A percentile compares a stretch with the other conserved stretches of the same genome.
These are phyloP conservation scores for Tolypocladium ophioglossoides DNA, from an alignment of 2,329 filamentous ascomycete genomes.

Conservation along the genomic window DNA sequence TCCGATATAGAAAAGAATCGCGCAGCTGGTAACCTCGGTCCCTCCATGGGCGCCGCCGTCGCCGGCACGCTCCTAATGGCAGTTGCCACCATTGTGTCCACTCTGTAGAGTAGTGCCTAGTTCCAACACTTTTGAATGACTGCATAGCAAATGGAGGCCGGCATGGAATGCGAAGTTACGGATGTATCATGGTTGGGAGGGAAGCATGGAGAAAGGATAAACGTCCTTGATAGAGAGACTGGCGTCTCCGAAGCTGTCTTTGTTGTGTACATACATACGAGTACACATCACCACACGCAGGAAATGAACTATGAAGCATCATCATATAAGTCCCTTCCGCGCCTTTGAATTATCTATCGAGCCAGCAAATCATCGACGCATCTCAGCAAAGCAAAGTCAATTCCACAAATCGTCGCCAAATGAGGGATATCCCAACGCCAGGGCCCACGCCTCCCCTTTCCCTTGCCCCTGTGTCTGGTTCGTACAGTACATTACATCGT, in stretches of 20 bases:
- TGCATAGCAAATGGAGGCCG: not conserved
- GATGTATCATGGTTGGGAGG: not conserved
- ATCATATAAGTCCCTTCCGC: not conserved
- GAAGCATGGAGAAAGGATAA: not conserved
- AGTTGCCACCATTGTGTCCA: slow-evolving; percentile 6
- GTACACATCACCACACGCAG: not conserved
- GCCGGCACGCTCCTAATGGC: slow-evolving; percentile 9
- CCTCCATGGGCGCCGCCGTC: slow-evolving; percentile 4
- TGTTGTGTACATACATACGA: not conserved
- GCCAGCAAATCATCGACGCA: not conserved
- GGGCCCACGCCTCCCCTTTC: not conserved
- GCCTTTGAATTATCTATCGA: not conserved
- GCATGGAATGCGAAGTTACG: not conserved
- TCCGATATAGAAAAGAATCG: slow-evolving; percentile 6
- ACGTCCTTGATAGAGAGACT: not conserved
- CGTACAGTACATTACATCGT: not conserved
- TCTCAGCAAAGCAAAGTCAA: not conserved
- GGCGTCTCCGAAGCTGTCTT: not conserved
- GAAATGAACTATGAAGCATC: not conserved
- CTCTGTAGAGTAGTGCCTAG: not conserved
- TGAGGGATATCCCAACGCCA: not conserved
- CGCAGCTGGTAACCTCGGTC: slow-evolving; percentile 8
- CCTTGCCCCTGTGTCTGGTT: too few relatives aligned
- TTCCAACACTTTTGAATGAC: not conserved
- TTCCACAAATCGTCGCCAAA: not conserved